These are phyloP conservation scores for Candida anglica DNA, from an alignment of 805 yeast genomes.

Conservation along the genomic window DNA sequence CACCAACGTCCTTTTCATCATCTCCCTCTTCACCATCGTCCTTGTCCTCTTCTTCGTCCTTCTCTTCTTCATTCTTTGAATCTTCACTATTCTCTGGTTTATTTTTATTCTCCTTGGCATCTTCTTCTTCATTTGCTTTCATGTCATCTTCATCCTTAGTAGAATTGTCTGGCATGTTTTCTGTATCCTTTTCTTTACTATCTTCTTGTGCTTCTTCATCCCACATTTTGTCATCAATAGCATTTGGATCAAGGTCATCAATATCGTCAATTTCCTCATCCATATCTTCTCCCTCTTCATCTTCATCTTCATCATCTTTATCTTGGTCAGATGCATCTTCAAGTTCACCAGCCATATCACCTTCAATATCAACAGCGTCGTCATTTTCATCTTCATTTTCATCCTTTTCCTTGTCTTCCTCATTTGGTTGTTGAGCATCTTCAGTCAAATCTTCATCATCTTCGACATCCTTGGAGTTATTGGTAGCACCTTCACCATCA, in stretches of 20 bases:
- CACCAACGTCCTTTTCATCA: constrained; percentile 72
- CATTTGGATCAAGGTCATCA: constrained; percentile 89
- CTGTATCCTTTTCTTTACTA: constrained; percentile 79
- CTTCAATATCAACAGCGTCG: constrained; percentile 91
- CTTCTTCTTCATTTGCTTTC: constrained; percentile 45
- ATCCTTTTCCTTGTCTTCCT: constrained; percentile 58
- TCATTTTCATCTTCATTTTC: constrained; percentile 69
- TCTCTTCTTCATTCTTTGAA: constrained; percentile 30
- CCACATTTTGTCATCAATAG: constrained; percentile 97
- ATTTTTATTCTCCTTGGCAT: constrained; percentile 25
- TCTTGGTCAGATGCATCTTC: constrained; percentile 77
- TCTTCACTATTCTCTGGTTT: constrained; percentile 29
- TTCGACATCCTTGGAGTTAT: constrained; percentile 78
- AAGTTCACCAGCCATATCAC: constrained; percentile 93
- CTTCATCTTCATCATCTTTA: constrained; percentile 49
- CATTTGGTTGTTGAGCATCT: constrained; percentile 68
- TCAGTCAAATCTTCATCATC: constrained; percentile 89
- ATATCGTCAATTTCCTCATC: constrained; percentile 89
- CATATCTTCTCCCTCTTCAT: constrained; percentile 55
- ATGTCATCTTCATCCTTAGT: constrained; percentile 48
- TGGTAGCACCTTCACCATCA: constrained; percentile 84
- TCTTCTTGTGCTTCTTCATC: constrained; percentile 81
- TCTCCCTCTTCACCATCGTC: constrained; percentile 49
- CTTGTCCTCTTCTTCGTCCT: constrained; percentile 38
- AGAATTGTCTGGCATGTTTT: constrained; percentile 57